A percentile compares a stretch with the other conserved stretches of the same genome.
These are phyloP conservation scores for Neurospora tetraspora DNA, from an alignment of 495 filamentous ascomycete genomes.

Conservation along the genomic window DNA sequence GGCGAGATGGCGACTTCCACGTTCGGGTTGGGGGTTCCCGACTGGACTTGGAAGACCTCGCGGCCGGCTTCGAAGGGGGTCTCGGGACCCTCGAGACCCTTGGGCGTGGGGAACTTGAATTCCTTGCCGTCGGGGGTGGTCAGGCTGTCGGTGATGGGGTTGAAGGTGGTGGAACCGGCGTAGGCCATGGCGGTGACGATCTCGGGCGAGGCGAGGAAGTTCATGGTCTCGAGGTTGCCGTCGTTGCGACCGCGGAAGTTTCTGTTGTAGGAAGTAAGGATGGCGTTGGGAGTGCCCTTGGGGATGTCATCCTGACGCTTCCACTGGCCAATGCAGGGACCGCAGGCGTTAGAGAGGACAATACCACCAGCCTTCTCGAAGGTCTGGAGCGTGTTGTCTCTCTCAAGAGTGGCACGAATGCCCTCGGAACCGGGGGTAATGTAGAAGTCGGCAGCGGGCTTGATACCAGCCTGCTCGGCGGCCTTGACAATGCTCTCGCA, in stretches of 20 bases:
- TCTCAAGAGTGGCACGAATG: conserved; percentile 84
- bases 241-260: conserved; percentile 98
- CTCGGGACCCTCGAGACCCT: conserved; percentile 64
- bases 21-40: conserved; percentile 54
- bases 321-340: conserved; percentile 95
- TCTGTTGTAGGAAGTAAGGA: conserved; percentile 94
- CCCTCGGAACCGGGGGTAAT: conserved; percentile 95
- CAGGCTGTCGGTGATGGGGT: conserved; percentile 82
- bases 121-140: conserved; percentile 67
- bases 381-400: conserved; percentile 73
- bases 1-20: conserved; percentile 68
- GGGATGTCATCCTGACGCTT: conserved; percentile 73
- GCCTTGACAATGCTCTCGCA: conserved; percentile 87
- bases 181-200: conserved; percentile 94
- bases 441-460: conserved; percentile 85
- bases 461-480: conserved; percentile 73
- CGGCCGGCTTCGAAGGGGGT: conserved; percentile 75
- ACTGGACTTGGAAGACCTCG: conserved; percentile 60
- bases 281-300: conserved; percentile 86
- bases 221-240: conserved; percentile 92
- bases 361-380: conserved; percentile 83
- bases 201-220: conserved; percentile 94
- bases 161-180: conserved; percentile 87
- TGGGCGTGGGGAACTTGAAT: conserved; percentile 81
- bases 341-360: conserved; percentile 91